These are phyloP conservation scores for Blastobotrys serpentis DNA, from an alignment of 1,139 yeast genomes.

Conservation along the genomic window DNA sequence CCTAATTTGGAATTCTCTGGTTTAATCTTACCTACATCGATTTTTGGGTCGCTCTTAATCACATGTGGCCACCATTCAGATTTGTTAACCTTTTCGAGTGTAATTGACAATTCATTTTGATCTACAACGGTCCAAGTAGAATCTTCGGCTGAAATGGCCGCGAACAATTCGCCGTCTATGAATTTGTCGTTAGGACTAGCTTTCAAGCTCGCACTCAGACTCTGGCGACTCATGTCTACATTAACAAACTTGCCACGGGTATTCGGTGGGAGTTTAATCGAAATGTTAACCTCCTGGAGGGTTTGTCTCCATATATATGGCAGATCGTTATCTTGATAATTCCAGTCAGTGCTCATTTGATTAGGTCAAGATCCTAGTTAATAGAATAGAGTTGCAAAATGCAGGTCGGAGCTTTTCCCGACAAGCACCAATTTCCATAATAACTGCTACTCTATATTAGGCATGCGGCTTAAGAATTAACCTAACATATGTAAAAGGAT, in stretches of 20 bases:
- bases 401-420: no score
- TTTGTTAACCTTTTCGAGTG: slow-evolving; percentile 41
- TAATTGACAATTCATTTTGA: slow-evolving; percentile 39
- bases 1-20: slow-evolving; percentile 44
- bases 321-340: slow-evolving; percentile 9
- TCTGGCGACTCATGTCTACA: slow-evolving; percentile 31
- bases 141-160: slow-evolving; percentile 38
- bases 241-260: slow-evolving; percentile 41
- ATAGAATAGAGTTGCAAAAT: no score
- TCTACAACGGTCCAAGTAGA: slow-evolving; percentile 47
- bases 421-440: no score
- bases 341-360: slow-evolving; percentile 5
- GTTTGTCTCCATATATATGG: slow-evolving; percentile 45
- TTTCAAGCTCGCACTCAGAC: slow-evolving; percentile 33
- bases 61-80: slow-evolving; percentile 51
- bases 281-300: slow-evolving; percentile 43
- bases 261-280: slow-evolving; percentile 36
- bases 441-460: no score
- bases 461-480: no score
- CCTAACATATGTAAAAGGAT: no score
- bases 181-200: slow-evolving; percentile 24
- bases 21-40: slow-evolving; percentile 43
- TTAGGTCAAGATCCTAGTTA: no score
- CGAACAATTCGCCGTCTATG: slow-evolving; percentile 40
- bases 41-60: slow-evolving; percentile 43